Conservation (phyloP, 2,329 filamentous ascomycete genomes). For the Aspergillus piperis region DNA sequence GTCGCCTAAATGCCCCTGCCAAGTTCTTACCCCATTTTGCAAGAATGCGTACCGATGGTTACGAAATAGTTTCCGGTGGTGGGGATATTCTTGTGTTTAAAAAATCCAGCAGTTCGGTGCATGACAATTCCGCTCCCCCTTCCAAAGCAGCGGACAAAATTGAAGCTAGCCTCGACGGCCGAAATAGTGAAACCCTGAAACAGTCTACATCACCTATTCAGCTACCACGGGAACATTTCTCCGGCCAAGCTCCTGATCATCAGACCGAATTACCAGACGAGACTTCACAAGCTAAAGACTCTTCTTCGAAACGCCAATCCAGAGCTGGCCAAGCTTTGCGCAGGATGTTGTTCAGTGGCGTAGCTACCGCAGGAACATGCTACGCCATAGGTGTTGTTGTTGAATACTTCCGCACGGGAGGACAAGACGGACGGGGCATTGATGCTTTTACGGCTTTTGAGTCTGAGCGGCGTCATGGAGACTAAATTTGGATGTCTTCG, state of each 20-base stretch:
- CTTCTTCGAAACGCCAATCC: slow-evolving; percentile 13
- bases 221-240: neutral
- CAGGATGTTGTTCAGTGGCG: slow-evolving; percentile 38
- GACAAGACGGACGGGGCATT: slow-evolving; percentile 39
- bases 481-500: neutral
- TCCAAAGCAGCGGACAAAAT: neutral
- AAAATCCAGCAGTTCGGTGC: slow-evolving; percentile 14
- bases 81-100: slow-evolving; percentile 46
- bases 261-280: neutral
- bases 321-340: slow-evolving; percentile 27
- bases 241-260: neutral
- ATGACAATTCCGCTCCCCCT: neutral
- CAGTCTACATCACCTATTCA: neutral
- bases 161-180: neutral
- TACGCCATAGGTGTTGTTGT: slow-evolving; percentile 44
- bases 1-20: slow-evolving; percentile 42
- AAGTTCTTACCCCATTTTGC: slow-evolving; percentile 45
- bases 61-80: slow-evolving; percentile 45
- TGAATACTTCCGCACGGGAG: slow-evolving; percentile 47
- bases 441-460: slow-evolving; percentile 44
- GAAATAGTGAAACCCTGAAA: neutral
- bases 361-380: slow-evolving; percentile 39
- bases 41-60: slow-evolving; percentile 42
- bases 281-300: neutral
- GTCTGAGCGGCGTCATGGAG: slow-evolving; percentile 34